Conservation (phyloP, 2,329 filamentous ascomycete species). For the Xylariaceae sp. region DNA sequence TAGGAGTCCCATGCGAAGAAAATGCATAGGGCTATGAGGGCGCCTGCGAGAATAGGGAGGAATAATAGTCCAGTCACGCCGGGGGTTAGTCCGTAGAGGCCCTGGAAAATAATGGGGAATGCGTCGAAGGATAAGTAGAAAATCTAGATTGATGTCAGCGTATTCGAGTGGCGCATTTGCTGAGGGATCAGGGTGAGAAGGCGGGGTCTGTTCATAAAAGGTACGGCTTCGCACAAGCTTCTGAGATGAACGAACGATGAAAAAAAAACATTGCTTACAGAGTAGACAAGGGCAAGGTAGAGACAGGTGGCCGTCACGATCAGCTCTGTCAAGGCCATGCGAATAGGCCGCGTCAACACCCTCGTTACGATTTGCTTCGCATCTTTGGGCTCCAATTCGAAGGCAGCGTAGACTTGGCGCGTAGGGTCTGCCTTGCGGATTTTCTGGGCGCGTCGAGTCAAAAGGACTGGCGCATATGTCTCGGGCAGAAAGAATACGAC, state of each 20-base stretch:
- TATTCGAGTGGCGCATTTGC: background rate
- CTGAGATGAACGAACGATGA: background rate
- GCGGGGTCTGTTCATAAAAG: background rate
- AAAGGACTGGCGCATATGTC: slow-evolving; percentile 54
- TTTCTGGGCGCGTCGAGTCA: slow-evolving; percentile 50
- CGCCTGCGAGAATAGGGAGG: slow-evolving; percentile 61
- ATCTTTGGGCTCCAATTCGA: slow-evolving; percentile 57
- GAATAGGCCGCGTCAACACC: slow-evolving; percentile 64
- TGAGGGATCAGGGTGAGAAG: background rate
- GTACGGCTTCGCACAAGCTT: background rate
- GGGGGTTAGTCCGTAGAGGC: slow-evolving; percentile 56
- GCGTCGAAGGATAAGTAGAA: slow-evolving; percentile 72
- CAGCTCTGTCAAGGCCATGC: slow-evolving; percentile 67
- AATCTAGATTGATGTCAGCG: slow-evolving; percentile 29
- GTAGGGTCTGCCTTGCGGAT: slow-evolving; percentile 52
- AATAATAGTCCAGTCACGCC: slow-evolving; percentile 63
- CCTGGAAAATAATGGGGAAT: slow-evolving; percentile 63
- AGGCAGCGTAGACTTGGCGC: slow-evolving; percentile 49
- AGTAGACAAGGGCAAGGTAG: slow-evolving; percentile 67
- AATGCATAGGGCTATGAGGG: slow-evolving; percentile 50
- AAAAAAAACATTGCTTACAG: slow-evolving; percentile 17
- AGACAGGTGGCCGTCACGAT: slow-evolving; percentile 65
- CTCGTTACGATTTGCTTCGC: slow-evolving; percentile 56
- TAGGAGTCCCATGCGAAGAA: slow-evolving; percentile 62
- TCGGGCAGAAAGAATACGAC: slow-evolving; percentile 57